phyloP scores from a whole-genome alignment of 164 flowering plant species.

The Annona squamosa region DNA sequence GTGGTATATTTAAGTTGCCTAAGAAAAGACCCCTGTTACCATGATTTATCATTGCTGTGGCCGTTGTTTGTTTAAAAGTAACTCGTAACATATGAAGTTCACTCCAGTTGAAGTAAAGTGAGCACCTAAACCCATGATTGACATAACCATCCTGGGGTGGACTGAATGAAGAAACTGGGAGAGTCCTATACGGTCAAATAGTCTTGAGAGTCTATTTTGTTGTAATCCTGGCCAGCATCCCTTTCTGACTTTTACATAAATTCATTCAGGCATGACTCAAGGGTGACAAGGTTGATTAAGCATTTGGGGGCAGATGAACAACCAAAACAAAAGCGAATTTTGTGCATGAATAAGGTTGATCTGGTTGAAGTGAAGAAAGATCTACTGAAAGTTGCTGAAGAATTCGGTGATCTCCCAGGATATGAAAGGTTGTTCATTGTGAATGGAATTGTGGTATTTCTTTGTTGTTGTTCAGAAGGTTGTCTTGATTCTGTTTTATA shows the following conservation, averaged over 20 bases:
- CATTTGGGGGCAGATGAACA: conserved; percentile 55
- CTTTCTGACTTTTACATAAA: neutral
- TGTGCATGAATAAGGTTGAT: conserved; percentile 95
- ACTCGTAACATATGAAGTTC: too few relatives aligned
- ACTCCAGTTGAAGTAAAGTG: too few relatives aligned
- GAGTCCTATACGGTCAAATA: neutral
- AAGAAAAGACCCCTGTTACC: too few relatives aligned
- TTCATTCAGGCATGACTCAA: conserved; percentile 60
- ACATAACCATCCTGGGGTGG: too few relatives aligned
- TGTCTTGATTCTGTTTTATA: neutral
- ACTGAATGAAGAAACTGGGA: too few relatives aligned
- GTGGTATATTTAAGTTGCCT: too few relatives aligned
- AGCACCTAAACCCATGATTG: too few relatives aligned
- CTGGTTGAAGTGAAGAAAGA: conserved; percentile 82
- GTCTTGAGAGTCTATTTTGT: neutral
- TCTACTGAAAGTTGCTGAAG: conserved; percentile 60
- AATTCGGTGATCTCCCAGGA: conserved; percentile 84
- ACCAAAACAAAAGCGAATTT: conserved; percentile 68
- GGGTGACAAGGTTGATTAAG: conserved; percentile 69
- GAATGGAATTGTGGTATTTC: neutral
- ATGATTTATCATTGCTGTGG: too few relatives aligned
- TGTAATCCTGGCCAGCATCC: neutral
- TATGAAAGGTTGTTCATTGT: conserved; percentile 54
- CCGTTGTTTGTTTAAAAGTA: too few relatives aligned
- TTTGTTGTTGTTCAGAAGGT: neutral